phyloP scores from a whole-genome alignment of 164 flowering plant genomes.

The Hamamelis virginiana region DNA sequence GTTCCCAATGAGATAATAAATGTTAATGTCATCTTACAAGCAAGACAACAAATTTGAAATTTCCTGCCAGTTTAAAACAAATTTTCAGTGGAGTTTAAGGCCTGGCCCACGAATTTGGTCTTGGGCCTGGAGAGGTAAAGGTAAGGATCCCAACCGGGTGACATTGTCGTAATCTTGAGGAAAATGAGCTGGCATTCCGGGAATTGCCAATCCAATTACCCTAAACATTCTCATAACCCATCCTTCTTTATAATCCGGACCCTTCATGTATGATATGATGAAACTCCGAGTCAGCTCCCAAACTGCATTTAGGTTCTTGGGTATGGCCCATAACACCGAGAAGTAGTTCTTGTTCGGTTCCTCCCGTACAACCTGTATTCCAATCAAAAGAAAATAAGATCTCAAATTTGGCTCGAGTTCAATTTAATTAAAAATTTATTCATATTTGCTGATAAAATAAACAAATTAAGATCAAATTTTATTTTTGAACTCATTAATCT shows the following conservation, averaged over 20 bases:
- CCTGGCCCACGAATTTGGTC: slow-evolving; percentile 1
- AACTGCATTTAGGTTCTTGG: slow-evolving; percentile 52
- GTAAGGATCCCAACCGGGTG: slow-evolving; percentile 39
- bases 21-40: no score
- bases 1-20: no score
- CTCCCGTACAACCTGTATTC: slow-evolving; percentile 42
- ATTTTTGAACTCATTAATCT: no score
- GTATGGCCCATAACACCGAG: slow-evolving; percentile 36
- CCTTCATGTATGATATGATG: slow-evolving; percentile 34
- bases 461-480: no score
- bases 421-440: no score
- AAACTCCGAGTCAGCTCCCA: slow-evolving; percentile 68
- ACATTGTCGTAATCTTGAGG: slow-evolving; percentile 61
- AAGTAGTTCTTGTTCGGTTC: slow-evolving; percentile 85
- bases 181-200: slow-evolving; percentile 65
- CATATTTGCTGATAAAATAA: no score
- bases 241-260: slow-evolving; percentile 52
- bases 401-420: no score
- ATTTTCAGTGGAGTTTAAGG: no score
- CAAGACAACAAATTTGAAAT: no score
- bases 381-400: background rate
- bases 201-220: slow-evolving; percentile 45
- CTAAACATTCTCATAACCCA: slow-evolving; percentile 45
- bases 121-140: background rate
- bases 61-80: no score